Base-by-base conservation (phyloP, 1,284 basidiomycete species). In the Ustilago vetiveriae region DNA sequence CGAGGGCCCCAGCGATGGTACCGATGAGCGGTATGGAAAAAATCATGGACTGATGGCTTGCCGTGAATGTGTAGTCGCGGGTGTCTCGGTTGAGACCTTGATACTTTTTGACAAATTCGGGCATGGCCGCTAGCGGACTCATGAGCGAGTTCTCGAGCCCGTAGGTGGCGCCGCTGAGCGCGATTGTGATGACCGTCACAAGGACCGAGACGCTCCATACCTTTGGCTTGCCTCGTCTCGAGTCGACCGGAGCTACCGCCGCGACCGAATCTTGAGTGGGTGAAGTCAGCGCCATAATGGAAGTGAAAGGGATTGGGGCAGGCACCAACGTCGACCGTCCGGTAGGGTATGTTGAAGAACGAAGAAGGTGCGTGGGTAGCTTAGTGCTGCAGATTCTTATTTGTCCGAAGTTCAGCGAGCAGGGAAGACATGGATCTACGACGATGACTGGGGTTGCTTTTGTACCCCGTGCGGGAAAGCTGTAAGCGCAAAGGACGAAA, bases 81-180 rank as follows among this genome's bases (percentile, higher is more conserved):
- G 72, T 75, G 0, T 52, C 39, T 5, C 29, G 52, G 29, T 75
- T 75, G 65, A 70, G 19, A 8, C 72, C 72, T 42, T 76, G 74
- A 24, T 66, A 69, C 45, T 68, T 54, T 22, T 64, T 47, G 27
- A 76, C 74, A 33, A 76, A 76, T 22, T 54, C 54, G 26, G 60
- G 58, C 55, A 74, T 74, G 26, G 74, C 70, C 17, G 72, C 64
- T 24, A 76, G 53, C 32, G 74, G 74, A 23, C 71, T 66, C 57
- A 76, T 68, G 60, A 76, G 55, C 21, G 64, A 62, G 52, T 76
- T 76, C 24, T 76, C 74, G 44, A 65, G 55, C 14, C 67, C 67
- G 23, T 71, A 74, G 8, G 58, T 65, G n/a, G 66, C 66, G 19
- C 67, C 72, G 22, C 67, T 71, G 13, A 71, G 43, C 0, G 63